Percentiles rank a stretch among this genome's conserved stretches.
phyloP scores from a whole-genome alignment of 495 filamentous ascomycete species.

The Neurospora tetrasperma region DNA sequence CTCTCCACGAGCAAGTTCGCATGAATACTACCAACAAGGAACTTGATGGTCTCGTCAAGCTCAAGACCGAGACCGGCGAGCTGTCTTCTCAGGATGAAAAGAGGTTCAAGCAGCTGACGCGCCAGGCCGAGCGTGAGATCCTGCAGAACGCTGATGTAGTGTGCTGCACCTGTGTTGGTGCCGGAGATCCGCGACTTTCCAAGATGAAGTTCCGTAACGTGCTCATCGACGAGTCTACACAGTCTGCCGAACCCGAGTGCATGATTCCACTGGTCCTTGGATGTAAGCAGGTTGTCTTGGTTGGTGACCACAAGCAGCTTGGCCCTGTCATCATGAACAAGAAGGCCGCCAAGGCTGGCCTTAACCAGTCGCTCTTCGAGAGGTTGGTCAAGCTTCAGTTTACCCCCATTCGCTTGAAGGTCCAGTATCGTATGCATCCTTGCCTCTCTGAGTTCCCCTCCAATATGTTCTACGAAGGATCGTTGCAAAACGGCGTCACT shows the following conservation, averaged over 20 bases:
- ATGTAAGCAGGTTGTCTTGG: constrained; percentile 96
- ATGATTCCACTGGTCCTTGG: constrained; percentile 98
- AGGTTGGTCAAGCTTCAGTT: constrained; percentile 90
- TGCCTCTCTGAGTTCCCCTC: constrained; percentile 97
- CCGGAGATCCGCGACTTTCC: constrained; percentile 86
- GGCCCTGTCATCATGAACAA: constrained; percentile 99
- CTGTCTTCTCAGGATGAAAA: constrained; percentile 95
- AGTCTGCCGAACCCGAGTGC: constrained; percentile 97
- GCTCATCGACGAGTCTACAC: constrained; percentile 94
- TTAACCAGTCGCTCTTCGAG: constrained; percentile 97
- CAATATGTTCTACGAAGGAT: constrained; percentile 99
- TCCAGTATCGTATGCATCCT: constrained; percentile 99
- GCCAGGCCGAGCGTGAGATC: constrained; percentile 90
- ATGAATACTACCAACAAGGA: constrained; percentile 96
- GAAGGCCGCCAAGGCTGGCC: constrained; percentile 93
- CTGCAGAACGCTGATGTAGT: constrained; percentile 95
- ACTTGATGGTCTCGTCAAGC: constrained; percentile 77
- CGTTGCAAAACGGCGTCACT: constrained; percentile 93
- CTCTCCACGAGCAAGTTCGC: constrained; percentile 91
- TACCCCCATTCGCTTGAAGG: constrained; percentile 85
- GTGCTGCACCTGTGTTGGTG: constrained; percentile 97
- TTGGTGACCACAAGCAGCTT: constrained; percentile 97
- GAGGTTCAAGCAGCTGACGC: constrained; percentile 90
- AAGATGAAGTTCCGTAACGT: constrained; percentile 98
- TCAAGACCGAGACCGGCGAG: constrained; percentile 88